phyloP scores from a whole-genome alignment of 805 yeast species.

The Sungouiella blattae region DNA sequence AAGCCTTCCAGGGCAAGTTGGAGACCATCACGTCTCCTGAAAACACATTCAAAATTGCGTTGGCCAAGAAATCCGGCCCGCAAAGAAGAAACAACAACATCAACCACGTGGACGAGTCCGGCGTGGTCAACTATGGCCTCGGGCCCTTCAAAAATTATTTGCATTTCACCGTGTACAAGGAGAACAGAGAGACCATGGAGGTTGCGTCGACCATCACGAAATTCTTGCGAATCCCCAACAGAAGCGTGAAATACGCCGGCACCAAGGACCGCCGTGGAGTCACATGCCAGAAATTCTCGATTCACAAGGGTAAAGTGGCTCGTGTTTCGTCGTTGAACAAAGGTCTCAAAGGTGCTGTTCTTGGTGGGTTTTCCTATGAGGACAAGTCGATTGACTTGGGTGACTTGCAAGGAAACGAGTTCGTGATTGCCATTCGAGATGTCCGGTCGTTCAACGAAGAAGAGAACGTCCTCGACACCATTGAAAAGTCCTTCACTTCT shows the following conservation, averaged over 20 bases:
- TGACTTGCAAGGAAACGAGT: slow-evolving; percentile 85
- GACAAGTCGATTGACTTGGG: slow-evolving; percentile 69
- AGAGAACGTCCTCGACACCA: slow-evolving; percentile 40
- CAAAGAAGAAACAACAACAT: slow-evolving; percentile 34
- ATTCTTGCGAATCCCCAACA: slow-evolving; percentile 70
- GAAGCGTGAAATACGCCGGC: slow-evolving; percentile 78
- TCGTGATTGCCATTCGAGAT: slow-evolving; percentile 78
- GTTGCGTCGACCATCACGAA: slow-evolving; percentile 73
- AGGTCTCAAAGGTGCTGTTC: slow-evolving; percentile 68
- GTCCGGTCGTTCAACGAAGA: slow-evolving; percentile 40
- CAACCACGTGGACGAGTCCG: slow-evolving; percentile 43
- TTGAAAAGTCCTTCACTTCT: slow-evolving; percentile 53
- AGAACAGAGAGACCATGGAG: slow-evolving; percentile 97
- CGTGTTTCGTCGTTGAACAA: slow-evolving; percentile 75
- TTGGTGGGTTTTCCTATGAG: slow-evolving; percentile 76
- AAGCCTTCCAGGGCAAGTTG: slow-evolving; percentile 66
- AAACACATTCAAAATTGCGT: slow-evolving; percentile 62
- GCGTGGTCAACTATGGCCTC: slow-evolving; percentile 63
- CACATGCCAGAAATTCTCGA: slow-evolving; percentile 78
- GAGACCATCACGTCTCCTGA: slow-evolving; percentile 75
- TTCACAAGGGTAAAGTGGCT: slow-evolving; percentile 65
- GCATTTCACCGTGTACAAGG: slow-evolving; percentile 82
- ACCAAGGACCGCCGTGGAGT: slow-evolving; percentile 96
- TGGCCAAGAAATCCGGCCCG: slow-evolving; percentile 43
- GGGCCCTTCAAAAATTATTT: slow-evolving; percentile 69